These are phyloP conservation scores for Orbilia ellipsospora DNA, from an alignment of 2,329 filamentous ascomycete species.

Conservation along the genomic window DNA sequence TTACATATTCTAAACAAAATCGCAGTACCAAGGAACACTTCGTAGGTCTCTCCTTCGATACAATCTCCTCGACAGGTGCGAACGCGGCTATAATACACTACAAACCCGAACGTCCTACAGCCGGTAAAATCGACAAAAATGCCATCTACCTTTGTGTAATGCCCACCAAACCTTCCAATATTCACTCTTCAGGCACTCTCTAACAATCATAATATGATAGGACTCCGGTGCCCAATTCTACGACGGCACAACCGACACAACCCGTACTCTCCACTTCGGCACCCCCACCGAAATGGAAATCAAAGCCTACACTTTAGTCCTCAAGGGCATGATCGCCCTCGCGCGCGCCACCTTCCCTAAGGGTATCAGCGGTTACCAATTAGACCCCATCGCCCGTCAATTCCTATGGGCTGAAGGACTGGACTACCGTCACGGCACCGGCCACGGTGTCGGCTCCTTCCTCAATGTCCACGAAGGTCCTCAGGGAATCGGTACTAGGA, in stretches of 20 bases:
- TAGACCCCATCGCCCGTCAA: constrained; percentile 89
- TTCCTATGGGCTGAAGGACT: constrained; percentile 92
- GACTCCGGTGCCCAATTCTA: constrained; percentile 97
- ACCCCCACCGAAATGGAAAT: constrained; percentile 83
- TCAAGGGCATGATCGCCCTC: constrained; percentile 92
- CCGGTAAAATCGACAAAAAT: constrained; percentile 82
- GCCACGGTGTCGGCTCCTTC: constrained; percentile 93
- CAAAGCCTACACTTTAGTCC: constrained; percentile 89
- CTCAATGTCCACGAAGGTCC: constrained; percentile 97
- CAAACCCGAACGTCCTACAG: constrained; percentile 83
- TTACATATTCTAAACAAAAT: background rate
- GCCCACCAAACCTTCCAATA: background rate
- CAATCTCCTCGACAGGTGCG: constrained; percentile 92
- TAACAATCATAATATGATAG: background rate
- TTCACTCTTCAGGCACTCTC: background rate
- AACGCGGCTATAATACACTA: constrained; percentile 98
- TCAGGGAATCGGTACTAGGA: constrained; percentile 91
- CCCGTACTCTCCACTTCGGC: constrained; percentile 91
- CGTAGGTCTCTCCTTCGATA: constrained; percentile 91
- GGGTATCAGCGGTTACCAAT: constrained; percentile 90
- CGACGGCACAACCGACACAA: constrained; percentile 96
- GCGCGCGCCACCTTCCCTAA: constrained; percentile 91
- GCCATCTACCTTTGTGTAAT: constrained; percentile 82
- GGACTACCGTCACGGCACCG: constrained; percentile 95
- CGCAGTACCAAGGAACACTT: constrained; percentile 70